Conservation (phyloP, 2,329 filamentous ascomycete genomes). For the Fusarium citri region DNA sequence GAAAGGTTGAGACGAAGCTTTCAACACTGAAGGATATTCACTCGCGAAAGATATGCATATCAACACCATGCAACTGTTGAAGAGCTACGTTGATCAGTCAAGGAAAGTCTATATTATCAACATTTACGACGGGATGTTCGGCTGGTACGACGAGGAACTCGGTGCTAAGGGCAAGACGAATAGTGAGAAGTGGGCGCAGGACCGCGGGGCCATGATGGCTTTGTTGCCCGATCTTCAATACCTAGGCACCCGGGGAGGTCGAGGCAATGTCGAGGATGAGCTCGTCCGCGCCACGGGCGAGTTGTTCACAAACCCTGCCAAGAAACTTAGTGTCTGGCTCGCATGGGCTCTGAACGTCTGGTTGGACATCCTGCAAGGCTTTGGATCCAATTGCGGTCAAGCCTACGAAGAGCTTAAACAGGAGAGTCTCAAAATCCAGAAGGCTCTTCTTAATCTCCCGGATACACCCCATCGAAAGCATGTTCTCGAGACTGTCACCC, state of each 20-base stretch:
- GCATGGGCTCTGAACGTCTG: constrained; percentile 34
- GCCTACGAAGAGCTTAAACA: constrained; percentile 11
- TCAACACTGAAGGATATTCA: constrained; percentile 27
- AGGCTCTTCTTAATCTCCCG: constrained; percentile 26
- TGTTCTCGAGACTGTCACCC: constrained; percentile 16
- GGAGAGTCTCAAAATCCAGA: constrained; percentile 33
- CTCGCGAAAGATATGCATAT: constrained; percentile 1
- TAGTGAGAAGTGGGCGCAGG: constrained; percentile 20
- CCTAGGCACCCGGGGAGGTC: constrained; percentile 2
- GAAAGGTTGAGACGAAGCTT: not conserved
- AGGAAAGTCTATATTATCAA: not conserved
- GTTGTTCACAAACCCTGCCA: too few species aligned
- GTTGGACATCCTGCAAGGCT: constrained; percentile 31
- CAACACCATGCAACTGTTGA: constrained; percentile 15
- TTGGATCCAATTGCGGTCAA: not conserved
- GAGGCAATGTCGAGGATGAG: constrained; percentile 35
- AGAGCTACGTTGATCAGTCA: not conserved
- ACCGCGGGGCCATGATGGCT: constrained; percentile 26
- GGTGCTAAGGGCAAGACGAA: not conserved
- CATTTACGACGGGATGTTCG: constrained; percentile 36
- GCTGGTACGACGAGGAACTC: constrained; percentile 34
- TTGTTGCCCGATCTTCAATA: constrained; percentile 22
- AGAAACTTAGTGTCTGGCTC: constrained; percentile 25
- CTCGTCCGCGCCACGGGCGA: constrained; percentile 22
- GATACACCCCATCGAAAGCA: not conserved